Evolutionary conservation across 495 filamentous ascomycete species (phyloP), one percentile per base, ranked within the genome.

Genomic region (Annulohypoxylon maeteangense): DNA sequence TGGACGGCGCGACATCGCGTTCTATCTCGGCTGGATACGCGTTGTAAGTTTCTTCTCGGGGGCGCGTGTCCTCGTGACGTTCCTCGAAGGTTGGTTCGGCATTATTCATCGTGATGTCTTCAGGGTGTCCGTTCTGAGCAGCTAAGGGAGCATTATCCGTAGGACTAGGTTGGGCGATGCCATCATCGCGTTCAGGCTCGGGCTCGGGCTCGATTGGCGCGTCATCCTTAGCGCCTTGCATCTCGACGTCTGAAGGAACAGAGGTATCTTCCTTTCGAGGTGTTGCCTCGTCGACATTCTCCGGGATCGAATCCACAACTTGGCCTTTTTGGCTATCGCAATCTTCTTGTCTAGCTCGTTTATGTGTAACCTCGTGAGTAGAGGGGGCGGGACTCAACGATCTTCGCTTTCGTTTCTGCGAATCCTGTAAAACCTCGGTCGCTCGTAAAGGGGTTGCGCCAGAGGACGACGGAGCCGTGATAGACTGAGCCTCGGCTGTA

Each of bases 351-450:
- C 81, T 77, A 4, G 79, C 61, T 22, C 85, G 81, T 74, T 88
- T 88, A 20, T 76, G 74, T 7, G 75, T 68, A 29, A 74, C 63
- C 34, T 85, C 82, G 12, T 81, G 76, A 0, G 80, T 81, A 0
- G 87, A 84, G 5, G 87, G 87, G 29, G 87, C 84, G 12, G 92
- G 92, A 66, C 87, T 93, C 57, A 86, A 82, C 53, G 90, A 93
- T 67, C 90, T 85, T 38, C 92, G 88, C 80, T 93, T 94, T 51
- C 92, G 85, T 78, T 92, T 93, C 61, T 86, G 87, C 22, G 78
- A 75, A 56, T 94, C 91, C 48, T 90, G 88, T 31, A 80, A 58
- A 20, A 82, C 62, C 66, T 86, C 84, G 62, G 70, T 59, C 59
- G 66, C 55, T 53, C 69, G 75, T 71, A 40, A 62, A 27, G 70